phyloP scores from a whole-genome alignment of 768 basidiomycete genomes.

The Pleurotus giganteus region DNA sequence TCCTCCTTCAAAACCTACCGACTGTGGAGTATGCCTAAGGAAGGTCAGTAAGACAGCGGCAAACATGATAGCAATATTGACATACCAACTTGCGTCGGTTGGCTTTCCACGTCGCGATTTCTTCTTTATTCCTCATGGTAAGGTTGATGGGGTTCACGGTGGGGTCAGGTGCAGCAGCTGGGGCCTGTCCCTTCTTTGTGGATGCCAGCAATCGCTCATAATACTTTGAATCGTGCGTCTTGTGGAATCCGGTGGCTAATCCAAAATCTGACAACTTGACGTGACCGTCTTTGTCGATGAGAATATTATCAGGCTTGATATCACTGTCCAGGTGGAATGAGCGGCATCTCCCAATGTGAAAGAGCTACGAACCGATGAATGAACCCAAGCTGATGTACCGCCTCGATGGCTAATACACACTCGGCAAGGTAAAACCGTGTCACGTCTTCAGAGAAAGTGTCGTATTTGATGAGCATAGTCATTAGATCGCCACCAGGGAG shows the following conservation, averaged over 20 bases:
- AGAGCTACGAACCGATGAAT: slow-evolving; percentile 77
- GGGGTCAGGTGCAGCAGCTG: slow-evolving; percentile 64
- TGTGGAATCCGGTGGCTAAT: slow-evolving; percentile 98
- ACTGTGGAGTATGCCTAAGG: slow-evolving; percentile 94
- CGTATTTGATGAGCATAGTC: slow-evolving; percentile 99
- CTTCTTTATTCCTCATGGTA: slow-evolving; percentile 90
- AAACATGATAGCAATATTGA: slow-evolving; percentile 4
- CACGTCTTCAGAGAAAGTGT: slow-evolving; percentile 97
- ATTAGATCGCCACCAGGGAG: slow-evolving; percentile 97
- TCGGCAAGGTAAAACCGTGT: slow-evolving; percentile 99
- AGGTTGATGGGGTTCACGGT: slow-evolving; percentile 97
- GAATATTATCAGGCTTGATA: slow-evolving; percentile 97
- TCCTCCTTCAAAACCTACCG: slow-evolving; percentile 33
- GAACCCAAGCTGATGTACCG: slow-evolving; percentile 95
- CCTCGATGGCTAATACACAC: slow-evolving; percentile 95
- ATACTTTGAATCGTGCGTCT: slow-evolving; percentile 94
- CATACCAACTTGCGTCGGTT: slow-evolving; percentile 90
- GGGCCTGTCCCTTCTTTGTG: slow-evolving; percentile 45
- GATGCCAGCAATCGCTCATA: slow-evolving; percentile 86
- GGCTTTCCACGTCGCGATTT: slow-evolving; percentile 98
- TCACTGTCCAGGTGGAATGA: slow-evolving; percentile 52
- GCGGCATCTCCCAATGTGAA: background rate
- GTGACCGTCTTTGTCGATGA: slow-evolving; percentile 90
- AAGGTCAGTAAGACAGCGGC: slow-evolving; percentile 1
- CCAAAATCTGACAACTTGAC: slow-evolving; percentile 99